Percentiles rank a stretch among this genome's conserved stretches.
Evolutionary conservation across 208 protist species (phyloP).

Genomic region (Trypanosoma boissoni): DNA sequence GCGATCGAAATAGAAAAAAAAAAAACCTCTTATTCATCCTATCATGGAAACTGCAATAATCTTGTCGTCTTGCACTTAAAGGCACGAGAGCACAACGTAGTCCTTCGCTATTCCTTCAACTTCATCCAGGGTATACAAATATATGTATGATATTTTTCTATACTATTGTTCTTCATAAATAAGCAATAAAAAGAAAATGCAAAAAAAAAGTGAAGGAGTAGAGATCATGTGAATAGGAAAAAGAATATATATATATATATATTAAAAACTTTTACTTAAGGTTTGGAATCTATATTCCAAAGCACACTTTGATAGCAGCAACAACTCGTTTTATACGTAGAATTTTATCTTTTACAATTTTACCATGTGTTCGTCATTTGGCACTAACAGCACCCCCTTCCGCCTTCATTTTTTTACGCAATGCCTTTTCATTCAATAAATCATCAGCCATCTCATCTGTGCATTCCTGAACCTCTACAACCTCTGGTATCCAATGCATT

Average conservation of each 20-base stretch:
- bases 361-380: background rate
- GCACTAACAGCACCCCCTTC: constrained; percentile 30
- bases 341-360: background rate
- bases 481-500: constrained; percentile 94
- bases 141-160: background rate
- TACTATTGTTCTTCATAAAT: background rate
- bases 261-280: background rate
- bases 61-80: too few relatives aligned
- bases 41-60: too few relatives aligned
- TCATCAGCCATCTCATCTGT: constrained; percentile 77
- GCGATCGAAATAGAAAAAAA: background rate
- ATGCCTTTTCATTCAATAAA: constrained; percentile 69
- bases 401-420: constrained; percentile 51
- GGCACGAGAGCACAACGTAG: too few relatives aligned
- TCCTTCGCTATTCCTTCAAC: too few relatives aligned
- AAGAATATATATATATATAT: constrained; percentile 4
- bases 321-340: too few relatives aligned
- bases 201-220: constrained; percentile 19
- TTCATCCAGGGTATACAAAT: too few relatives aligned
- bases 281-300: background rate
- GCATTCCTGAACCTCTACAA: constrained; percentile 83
- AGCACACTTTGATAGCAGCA: too few relatives aligned
- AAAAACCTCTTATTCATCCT: too few relatives aligned
- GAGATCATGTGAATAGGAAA: constrained; percentile 4
- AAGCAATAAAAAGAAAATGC: background rate